phyloP scores from a whole-genome alignment of 1,284 basidiomycete species.

The Pyrrhoderma lamaoense region DNA sequence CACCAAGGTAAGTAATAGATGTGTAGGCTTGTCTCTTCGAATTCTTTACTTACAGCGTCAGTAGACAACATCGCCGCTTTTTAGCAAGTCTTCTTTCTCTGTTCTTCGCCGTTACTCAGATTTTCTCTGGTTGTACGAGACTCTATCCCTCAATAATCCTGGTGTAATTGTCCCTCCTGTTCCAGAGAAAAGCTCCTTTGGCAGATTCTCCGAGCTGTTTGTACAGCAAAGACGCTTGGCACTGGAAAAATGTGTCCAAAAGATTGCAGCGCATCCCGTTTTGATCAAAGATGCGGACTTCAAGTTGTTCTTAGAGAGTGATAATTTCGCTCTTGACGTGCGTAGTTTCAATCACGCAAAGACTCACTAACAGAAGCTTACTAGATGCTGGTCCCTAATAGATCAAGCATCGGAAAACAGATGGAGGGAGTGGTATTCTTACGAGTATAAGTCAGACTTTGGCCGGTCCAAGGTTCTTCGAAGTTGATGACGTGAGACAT shows the following conservation, averaged over 20 bases:
- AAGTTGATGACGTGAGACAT: conserved; percentile 87
- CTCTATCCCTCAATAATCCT: conserved; percentile 86
- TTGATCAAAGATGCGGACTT: conserved; percentile 80
- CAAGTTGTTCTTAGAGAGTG: conserved; percentile 82
- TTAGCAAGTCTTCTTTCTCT: conserved; percentile 76
- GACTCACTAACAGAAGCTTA: not conserved
- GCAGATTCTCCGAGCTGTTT: conserved; percentile 84
- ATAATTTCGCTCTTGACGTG: conserved; percentile 77
- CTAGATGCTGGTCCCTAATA: conserved; percentile 27
- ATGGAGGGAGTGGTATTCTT: conserved; percentile 71
- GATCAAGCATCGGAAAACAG: conserved; percentile 84
- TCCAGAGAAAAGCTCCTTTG: conserved; percentile 92
- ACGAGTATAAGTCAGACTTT: conserved; percentile 73
- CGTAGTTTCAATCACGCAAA: conserved; percentile 26
- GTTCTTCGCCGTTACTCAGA: conserved; percentile 94
- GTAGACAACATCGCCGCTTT: conserved; percentile 78
- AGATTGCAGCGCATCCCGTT: conserved; percentile 84
- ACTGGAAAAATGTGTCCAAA: conserved; percentile 84
- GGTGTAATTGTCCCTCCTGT: conserved; percentile 96
- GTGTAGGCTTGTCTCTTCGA: conserved; percentile 3
- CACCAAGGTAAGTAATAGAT: conserved; percentile 51
- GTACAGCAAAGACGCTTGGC: conserved; percentile 77
- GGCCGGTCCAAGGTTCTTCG: conserved; percentile 80
- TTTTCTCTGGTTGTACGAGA: conserved; percentile 95
- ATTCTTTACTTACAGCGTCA: conserved; percentile 10